These are phyloP conservation scores for Botrytis galanthina DNA, from an alignment of 2,329 filamentous ascomycete genomes.

Conservation along the genomic window DNA sequence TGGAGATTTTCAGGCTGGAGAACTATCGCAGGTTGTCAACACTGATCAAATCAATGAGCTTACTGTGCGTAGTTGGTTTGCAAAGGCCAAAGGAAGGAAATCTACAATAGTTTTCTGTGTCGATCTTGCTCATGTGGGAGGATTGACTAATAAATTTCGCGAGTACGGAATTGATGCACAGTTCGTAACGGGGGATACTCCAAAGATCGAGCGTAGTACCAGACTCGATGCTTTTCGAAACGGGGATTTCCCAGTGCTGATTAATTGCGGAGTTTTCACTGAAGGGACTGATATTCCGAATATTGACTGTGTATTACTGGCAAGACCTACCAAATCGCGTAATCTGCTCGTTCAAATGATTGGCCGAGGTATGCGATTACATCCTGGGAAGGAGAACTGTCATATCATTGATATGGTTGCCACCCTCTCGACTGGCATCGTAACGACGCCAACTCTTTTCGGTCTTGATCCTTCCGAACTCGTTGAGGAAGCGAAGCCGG, in stretches of 20 bases:
- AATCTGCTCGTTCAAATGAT: constrained; percentile 98
- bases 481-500: constrained; percentile 62
- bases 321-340: constrained; percentile 84
- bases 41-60: constrained; percentile 77
- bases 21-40: constrained; percentile 82
- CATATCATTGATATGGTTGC: constrained; percentile 97
- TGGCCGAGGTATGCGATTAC: constrained; percentile 82
- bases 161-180: constrained; percentile 76
- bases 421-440: constrained; percentile 76
- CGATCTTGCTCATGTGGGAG: constrained; percentile 76
- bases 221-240: constrained; percentile 73
- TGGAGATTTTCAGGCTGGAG: constrained; percentile 76
- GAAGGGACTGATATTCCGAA: constrained; percentile 98
- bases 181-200: constrained; percentile 82
- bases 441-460: constrained; percentile 89
- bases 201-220: constrained; percentile 63
- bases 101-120: constrained; percentile 95
- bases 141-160: constrained; percentile 74
- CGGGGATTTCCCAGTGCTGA: constrained; percentile 76
- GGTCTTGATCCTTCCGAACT: constrained; percentile 83
- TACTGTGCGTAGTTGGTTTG: constrained; percentile 81
- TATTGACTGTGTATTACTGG: constrained; percentile 88
- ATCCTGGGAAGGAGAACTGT: constrained; percentile 79
- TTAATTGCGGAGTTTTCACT: constrained; percentile 96
- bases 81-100: constrained; percentile 68